Percentiles rank a stretch among this genome's conserved stretches.
Conservation (phyloP, 2,329 filamentous ascomycete genomes). For the Nothopassalora personata region DNA sequence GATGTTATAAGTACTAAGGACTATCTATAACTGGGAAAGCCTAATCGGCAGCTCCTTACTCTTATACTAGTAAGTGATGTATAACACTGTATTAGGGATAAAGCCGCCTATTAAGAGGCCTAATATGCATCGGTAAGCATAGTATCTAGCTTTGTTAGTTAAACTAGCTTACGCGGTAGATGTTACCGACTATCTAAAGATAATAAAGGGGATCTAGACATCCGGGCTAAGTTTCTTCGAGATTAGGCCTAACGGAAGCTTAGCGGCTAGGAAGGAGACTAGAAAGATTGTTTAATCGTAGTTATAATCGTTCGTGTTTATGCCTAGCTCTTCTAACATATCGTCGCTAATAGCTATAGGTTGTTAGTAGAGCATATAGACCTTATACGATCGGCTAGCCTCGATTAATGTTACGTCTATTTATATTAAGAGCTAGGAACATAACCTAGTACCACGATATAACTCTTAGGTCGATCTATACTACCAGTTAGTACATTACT, state of each 20-base stretch:
- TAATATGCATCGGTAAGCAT: conserved; percentile 35
- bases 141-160: conserved; percentile 33
- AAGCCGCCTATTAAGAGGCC: conserved; percentile 37
- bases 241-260: conserved; percentile 43
- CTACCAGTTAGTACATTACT: neutral
- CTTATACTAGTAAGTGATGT: conserved; percentile 26
- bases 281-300: conserved; percentile 27
- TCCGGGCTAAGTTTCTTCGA: conserved; percentile 44
- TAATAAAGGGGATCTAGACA: conserved; percentile 41
- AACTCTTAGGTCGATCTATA: conserved; percentile 21
- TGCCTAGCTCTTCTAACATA: conserved; percentile 23
- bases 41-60: conserved; percentile 39
- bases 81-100: conserved; percentile 48
- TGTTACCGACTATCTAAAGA: conserved; percentile 41
- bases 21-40: conserved; percentile 40
- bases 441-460: conserved; percentile 26
- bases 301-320: conserved; percentile 31
- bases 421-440: conserved; percentile 26
- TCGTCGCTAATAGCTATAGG: conserved; percentile 22
- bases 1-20: conserved; percentile 28
- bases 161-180: conserved; percentile 27
- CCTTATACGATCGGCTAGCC: neutral
- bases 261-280: conserved; percentile 32
- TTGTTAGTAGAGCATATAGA: conserved; percentile 26
- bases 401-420: conserved; percentile 28